Percentiles rank a stretch among this genome's conserved stretches.
These are phyloP conservation scores for Fraxinus latifolia DNA, from an alignment of 305 asterid species.

Conservation along the genomic window DNA sequence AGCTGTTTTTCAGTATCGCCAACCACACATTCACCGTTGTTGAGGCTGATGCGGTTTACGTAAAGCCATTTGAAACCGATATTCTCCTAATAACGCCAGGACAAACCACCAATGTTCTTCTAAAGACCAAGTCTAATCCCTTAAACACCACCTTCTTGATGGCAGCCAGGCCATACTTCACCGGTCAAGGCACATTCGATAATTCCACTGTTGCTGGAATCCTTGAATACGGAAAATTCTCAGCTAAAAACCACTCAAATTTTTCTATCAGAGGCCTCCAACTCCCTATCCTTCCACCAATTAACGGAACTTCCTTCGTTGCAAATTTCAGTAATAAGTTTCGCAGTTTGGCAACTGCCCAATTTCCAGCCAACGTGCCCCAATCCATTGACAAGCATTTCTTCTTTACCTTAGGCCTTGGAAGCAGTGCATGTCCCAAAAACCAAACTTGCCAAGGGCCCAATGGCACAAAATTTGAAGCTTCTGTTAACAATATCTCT, in stretches of 20 bases:
- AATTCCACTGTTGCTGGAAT: slow-evolving; percentile 46
- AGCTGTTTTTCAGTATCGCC: slow-evolving; percentile 39
- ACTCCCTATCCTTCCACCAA: slow-evolving; percentile 49
- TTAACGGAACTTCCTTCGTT: slow-evolving; percentile 43
- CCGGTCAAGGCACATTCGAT: slow-evolving; percentile 44
- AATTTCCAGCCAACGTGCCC: slow-evolving; percentile 57
- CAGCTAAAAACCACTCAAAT: background rate
- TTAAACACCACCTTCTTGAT: slow-evolving; percentile 28
- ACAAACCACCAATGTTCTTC: slow-evolving; percentile 45
- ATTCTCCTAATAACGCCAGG: slow-evolving; percentile 39
- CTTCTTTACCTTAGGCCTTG: slow-evolving; percentile 53
- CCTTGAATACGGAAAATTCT: slow-evolving; percentile 24
- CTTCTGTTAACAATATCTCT: slow-evolving; percentile 51
- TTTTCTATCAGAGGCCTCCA: slow-evolving; percentile 24
- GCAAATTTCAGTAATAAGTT: slow-evolving; percentile 38
- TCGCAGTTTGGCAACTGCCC: slow-evolving; percentile 39
- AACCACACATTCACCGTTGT: slow-evolving; percentile 39
- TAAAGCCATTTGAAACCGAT: slow-evolving; percentile 42
- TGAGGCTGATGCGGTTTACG: slow-evolving; percentile 45
- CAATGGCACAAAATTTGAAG: slow-evolving; percentile 48
- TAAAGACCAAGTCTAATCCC: slow-evolving; percentile 28
- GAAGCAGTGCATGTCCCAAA: slow-evolving; percentile 52
- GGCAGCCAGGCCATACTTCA: slow-evolving; percentile 46
- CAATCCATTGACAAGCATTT: slow-evolving; percentile 37
- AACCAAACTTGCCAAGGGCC: slow-evolving; percentile 63